Conservation (phyloP, 2,329 filamentous ascomycete genomes). For the Geosmithia putterillii region DNA sequence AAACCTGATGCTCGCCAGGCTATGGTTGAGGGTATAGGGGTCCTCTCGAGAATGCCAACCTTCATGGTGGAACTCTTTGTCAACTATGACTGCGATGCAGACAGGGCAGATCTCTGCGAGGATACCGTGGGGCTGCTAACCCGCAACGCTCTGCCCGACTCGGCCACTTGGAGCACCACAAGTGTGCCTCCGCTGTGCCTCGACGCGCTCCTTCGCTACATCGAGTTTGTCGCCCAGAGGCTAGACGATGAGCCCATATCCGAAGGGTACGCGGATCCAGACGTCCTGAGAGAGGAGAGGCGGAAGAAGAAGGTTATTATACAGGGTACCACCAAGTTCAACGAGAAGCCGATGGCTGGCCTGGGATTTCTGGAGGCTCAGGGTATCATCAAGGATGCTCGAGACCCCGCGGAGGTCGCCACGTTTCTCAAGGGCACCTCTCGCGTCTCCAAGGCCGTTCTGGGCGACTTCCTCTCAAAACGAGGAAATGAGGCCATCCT, state of each 20-base stretch:
- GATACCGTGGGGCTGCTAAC: constrained; percentile 90
- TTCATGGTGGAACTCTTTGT: constrained; percentile 94
- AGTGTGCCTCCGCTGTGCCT: constrained; percentile 92
- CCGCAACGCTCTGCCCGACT: constrained; percentile 90
- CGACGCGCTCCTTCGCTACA: constrained; percentile 79
- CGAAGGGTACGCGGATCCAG: constrained; percentile 55
- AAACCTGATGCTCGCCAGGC: constrained; percentile 94
- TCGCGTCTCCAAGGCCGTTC: constrained; percentile 75
- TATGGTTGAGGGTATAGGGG: constrained; percentile 95
- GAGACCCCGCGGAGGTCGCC: constrained; percentile 69
- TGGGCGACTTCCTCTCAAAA: constrained; percentile 91
- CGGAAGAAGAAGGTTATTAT: constrained; percentile 80
- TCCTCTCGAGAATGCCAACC: constrained; percentile 80
- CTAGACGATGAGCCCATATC: constrained; percentile 55
- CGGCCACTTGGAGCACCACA: constrained; percentile 96
- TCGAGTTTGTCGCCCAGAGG: constrained; percentile 84
- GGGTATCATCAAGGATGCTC: constrained; percentile 68
- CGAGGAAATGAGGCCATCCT: constrained; percentile 77
- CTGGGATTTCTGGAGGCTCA: constrained; percentile 76
- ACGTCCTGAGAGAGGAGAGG: constrained; percentile 56
- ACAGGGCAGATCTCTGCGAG: constrained; percentile 83
- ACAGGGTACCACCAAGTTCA: constrained; percentile 80
- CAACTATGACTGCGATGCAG: constrained; percentile 94
- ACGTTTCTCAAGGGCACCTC: constrained; percentile 78
- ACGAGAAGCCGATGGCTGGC: constrained; percentile 84